These are phyloP conservation scores for Scutellaria barbata DNA, from an alignment of 257 asterid species.

Conservation along the genomic window DNA sequence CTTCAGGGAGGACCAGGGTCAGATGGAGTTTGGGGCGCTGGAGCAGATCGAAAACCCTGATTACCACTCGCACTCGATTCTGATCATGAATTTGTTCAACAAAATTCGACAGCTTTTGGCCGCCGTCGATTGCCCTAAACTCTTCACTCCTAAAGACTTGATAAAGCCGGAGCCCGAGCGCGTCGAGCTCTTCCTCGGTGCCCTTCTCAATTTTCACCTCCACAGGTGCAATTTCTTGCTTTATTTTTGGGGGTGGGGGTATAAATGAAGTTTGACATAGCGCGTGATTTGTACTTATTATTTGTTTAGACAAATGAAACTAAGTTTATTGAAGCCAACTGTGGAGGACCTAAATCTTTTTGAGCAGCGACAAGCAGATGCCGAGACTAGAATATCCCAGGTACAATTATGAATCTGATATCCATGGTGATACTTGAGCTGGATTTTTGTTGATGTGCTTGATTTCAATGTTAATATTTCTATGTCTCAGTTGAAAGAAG, in stretches of 20 bases:
- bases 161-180: conserved; percentile 78
- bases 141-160: conserved; percentile 72
- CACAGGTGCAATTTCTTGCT: conserved; percentile 53
- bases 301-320: conserved; percentile 52
- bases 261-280: conserved; percentile 1
- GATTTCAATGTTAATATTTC: conserved; percentile 25
- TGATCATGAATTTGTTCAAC: conserved; percentile 54
- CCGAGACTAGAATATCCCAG: conserved; percentile 64
- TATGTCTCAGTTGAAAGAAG: conserved; percentile 58
- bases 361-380: conserved; percentile 53
- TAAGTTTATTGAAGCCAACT: conserved; percentile 51
- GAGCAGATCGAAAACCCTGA: conserved; percentile 85
- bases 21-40: conserved; percentile 80
- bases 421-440: conserved; percentile 14
- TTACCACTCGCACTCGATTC: conserved; percentile 64
- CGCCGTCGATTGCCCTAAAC: conserved; percentile 59
- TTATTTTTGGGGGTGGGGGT: not conserved
- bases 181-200: conserved; percentile 69
- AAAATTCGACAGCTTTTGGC: conserved; percentile 51
- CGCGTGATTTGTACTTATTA: not conserved
- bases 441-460: conserved; percentile 9
- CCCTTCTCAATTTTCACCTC: conserved; percentile 75
- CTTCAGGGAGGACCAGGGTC: conserved; percentile 72
- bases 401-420: conserved; percentile 41
- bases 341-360: conserved; percentile 58